Base-by-base conservation (phyloP, 345 rosid species). In the Populus pruinosa region DNA sequence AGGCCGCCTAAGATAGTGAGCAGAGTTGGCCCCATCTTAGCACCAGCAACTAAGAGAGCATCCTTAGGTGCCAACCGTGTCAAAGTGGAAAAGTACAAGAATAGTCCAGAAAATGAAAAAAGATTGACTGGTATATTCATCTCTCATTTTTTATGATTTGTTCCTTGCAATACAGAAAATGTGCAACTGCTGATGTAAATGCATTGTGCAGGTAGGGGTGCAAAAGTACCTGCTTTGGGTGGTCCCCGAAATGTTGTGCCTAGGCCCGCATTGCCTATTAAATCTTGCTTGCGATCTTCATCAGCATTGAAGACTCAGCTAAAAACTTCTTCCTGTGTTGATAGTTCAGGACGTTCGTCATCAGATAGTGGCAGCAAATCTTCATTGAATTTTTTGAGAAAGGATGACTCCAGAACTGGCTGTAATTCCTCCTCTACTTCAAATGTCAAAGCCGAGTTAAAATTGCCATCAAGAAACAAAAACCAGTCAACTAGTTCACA, bases 291-390 rank as follows among this genome's bases (percentile, higher is more conserved):
- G 67, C 75, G 78, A 67, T 85, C 89, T 82, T 84, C 91, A 78
- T 72, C 74, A 39, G 83, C 86, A 81, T 77, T 79, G 59, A 90
- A 90, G 86, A 77, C 73, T 2, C 91, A 89, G 76, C 73, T 84
- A 86, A 85, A 80, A 67, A 79, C 92, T 80, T 87, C 97, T 76
- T 90, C 96, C 65, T 89, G 91, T 23, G 70, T 85, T 27, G 95
- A 91, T 77, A 89, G 95, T 86, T 89, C 86, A 66, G 84, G 79
- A 78, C 90, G 93, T 79, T 71, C 78, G 83, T 87, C 89, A 44
- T 91, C 94, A 74, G 83, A 64, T 71, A 77, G 77, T 74, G 84
- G 73, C 55, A 67, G 80, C 35, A 92, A 82, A 76, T 72, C 87
- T 78, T 81, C 87, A 69, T 67, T 47, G 81, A 80, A 79, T 70